phyloP scores from a whole-genome alignment of 2,329 filamentous ascomycete species.

The Exophiala xenobiotica region DNA sequence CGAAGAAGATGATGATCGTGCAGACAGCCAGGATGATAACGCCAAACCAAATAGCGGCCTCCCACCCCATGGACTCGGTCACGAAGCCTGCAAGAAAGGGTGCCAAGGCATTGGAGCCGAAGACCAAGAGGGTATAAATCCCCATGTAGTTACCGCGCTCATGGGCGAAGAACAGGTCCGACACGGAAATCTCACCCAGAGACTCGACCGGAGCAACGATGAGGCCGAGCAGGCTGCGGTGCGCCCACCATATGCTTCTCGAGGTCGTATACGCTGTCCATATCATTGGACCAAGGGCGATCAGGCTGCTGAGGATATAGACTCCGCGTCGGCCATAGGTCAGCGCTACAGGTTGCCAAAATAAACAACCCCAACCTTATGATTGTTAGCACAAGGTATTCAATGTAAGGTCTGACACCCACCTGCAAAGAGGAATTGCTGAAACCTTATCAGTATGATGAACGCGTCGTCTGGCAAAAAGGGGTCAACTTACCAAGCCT shows the following conservation, averaged over 20 bases:
- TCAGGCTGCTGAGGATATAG: constrained; percentile 32
- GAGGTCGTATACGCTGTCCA: constrained; percentile 47
- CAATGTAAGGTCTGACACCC: neutral
- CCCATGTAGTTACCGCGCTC: constrained; percentile 26
- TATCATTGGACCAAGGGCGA: constrained; percentile 39
- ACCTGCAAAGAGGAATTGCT: neutral
- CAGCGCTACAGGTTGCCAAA: constrained; percentile 50
- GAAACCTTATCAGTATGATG: neutral
- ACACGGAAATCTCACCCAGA: constrained; percentile 47
- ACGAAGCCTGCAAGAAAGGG: constrained; percentile 37
- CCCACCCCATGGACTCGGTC: constrained; percentile 24
- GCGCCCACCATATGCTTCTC: constrained; percentile 49
- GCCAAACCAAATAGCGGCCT: constrained; percentile 55
- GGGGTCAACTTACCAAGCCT: constrained; percentile 11
- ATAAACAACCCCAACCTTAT: constrained; percentile 45
- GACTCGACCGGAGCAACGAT: constrained; percentile 51
- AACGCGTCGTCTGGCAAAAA: neutral
- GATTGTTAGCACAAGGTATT: neutral
- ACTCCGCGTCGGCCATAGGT: constrained; percentile 40
- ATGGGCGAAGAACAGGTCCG: constrained; percentile 41
- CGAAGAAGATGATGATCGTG: constrained; percentile 56
- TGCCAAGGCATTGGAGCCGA: constrained; percentile 31
- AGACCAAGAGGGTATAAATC: constrained; percentile 22
- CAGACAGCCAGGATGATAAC: constrained; percentile 53
- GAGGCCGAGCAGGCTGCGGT: constrained; percentile 49